phyloP scores from a whole-genome alignment of 495 filamentous ascomycete genomes.

The Penicillium nucicola region DNA sequence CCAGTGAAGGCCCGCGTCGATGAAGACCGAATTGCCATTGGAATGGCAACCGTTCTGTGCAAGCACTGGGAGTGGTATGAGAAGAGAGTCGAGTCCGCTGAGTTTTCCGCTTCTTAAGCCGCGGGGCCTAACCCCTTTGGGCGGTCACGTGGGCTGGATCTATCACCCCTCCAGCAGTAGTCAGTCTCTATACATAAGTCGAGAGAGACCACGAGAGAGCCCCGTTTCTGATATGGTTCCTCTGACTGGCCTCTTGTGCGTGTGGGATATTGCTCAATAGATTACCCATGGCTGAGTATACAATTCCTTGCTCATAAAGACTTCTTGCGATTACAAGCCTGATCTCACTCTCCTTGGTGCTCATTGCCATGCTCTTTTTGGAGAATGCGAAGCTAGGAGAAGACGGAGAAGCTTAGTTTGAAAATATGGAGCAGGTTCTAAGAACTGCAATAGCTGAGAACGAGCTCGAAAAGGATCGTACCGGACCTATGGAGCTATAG shows the following conservation, averaged over 20 bases:
- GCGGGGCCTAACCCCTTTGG: conserved; percentile 7
- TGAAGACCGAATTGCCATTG: conserved; percentile 42
- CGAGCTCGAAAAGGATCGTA: neutral
- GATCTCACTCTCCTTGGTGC: conserved; percentile 16
- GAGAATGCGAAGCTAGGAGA: conserved; percentile 19
- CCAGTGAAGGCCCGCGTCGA: conserved; percentile 70
- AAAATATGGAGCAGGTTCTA: neutral
- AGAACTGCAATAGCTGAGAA: neutral
- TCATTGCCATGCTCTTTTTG: conserved; percentile 23
- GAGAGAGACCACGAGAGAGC: no score
- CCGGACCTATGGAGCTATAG: neutral
- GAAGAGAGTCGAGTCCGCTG: conserved; percentile 27
- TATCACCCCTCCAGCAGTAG: no score
- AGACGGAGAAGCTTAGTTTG: neutral
- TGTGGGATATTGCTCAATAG: conserved; percentile 18
- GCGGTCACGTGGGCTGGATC: neutral
- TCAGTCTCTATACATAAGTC: no score
- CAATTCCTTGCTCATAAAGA: no score
- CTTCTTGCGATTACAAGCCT: conserved; percentile 18
- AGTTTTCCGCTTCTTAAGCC: conserved; percentile 18
- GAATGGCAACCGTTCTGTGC: conserved; percentile 53
- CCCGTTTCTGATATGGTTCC: conserved; percentile 15
- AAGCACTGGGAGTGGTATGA: conserved; percentile 45
- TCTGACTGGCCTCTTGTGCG: conserved; percentile 3
- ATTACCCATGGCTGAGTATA: no score